These are phyloP conservation scores for Astrothelium macrocarpum DNA, from an alignment of 495 filamentous ascomycete genomes.

Conservation along the genomic window DNA sequence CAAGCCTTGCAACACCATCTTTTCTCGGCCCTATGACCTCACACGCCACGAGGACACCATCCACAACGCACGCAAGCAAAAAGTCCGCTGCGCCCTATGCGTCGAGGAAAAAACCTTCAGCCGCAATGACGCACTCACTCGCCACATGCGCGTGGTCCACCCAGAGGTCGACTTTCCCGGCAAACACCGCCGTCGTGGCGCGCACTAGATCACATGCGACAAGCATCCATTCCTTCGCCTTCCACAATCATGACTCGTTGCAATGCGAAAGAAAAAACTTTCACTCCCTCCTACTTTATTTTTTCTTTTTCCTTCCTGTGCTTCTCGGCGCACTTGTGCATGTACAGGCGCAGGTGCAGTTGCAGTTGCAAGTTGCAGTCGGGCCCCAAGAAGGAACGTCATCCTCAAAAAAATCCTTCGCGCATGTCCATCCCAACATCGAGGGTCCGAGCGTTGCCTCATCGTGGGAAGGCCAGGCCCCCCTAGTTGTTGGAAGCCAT, in stretches of 20 bases:
- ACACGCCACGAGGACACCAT: conserved; percentile 97
- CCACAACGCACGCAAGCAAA: conserved; percentile 87
- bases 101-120: conserved; percentile 98
- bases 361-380: no score
- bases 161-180: conserved; percentile 74
- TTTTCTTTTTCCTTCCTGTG: background rate
- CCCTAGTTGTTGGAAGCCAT: no score
- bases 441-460: no score
- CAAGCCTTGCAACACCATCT: conserved; percentile 91
- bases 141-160: conserved; percentile 87
- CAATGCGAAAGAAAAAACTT: background rate
- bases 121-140: conserved; percentile 80
- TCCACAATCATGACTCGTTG: no score
- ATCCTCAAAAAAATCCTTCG: no score
- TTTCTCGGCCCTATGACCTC: conserved; percentile 96
- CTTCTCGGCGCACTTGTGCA: no score
- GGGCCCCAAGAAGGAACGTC: no score
- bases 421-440: no score
- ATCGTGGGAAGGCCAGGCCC: no score
- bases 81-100: conserved; percentile 89
- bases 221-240: no score
- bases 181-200: conserved; percentile 38
- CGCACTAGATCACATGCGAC: background rate
- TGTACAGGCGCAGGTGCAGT: no score
- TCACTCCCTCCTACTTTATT: background rate